phyloP scores from a whole-genome alignment of 2,329 filamentous ascomycete species.

The Aaosphaeria pasadenensis region DNA sequence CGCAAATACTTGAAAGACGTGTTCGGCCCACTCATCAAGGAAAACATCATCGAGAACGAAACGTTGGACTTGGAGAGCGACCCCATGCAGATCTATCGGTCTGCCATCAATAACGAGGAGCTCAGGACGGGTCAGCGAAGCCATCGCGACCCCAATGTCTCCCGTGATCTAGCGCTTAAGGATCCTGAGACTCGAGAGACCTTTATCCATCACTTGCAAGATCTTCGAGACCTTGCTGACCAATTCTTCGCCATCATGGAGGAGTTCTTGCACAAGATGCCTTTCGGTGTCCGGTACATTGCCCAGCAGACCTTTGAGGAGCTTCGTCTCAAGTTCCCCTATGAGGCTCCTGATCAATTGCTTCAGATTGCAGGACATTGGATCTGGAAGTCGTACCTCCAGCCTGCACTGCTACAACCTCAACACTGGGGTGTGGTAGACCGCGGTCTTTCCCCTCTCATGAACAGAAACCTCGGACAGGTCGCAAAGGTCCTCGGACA shows the following conservation, averaged over 20 bases:
- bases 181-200: conserved; percentile 88
- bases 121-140: conserved; percentile 85
- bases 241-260: conserved; percentile 82
- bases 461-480: conserved; percentile 88
- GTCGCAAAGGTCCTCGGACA: conserved; percentile 91
- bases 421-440: conserved; percentile 93
- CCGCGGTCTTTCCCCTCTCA: conserved; percentile 80
- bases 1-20: conserved; percentile 88
- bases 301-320: conserved; percentile 81
- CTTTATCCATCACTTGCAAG: conserved; percentile 92
- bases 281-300: conserved; percentile 87
- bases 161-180: conserved; percentile 89
- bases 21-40: conserved; percentile 78
- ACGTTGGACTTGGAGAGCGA: conserved; percentile 93
- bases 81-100: conserved; percentile 94
- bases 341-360: conserved; percentile 72
- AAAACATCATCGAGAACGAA: conserved; percentile 90
- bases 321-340: conserved; percentile 72
- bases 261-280: conserved; percentile 81
- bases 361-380: conserved; percentile 85
- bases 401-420: conserved; percentile 82
- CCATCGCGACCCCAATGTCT: conserved; percentile 76
- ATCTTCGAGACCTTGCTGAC: conserved; percentile 90
- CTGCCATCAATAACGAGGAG: conserved; percentile 95
- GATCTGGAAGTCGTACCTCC: conserved; percentile 92